Conservation (phyloP, 1,284 basidiomycete genomes). For the Cutaneotrichosporon cavernicola region DNA sequence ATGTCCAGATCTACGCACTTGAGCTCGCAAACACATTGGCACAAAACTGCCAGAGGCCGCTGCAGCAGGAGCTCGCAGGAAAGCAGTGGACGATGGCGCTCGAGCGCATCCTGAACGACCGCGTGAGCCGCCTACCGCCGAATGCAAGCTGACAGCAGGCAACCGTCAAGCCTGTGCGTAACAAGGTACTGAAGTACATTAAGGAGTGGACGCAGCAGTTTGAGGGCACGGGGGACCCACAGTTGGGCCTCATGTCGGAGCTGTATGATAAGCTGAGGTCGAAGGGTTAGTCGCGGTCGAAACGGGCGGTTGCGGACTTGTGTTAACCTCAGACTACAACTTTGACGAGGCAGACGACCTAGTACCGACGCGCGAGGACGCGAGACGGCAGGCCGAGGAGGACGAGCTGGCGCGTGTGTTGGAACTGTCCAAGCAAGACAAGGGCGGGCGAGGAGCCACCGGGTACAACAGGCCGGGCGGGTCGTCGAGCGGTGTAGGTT, state of each 20-base stretch:
- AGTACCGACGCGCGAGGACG: slow-evolving; percentile 61
- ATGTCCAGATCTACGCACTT: slow-evolving; percentile 94
- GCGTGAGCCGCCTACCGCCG: slow-evolving; percentile 59
- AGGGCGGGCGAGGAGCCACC: slow-evolving; percentile 60
- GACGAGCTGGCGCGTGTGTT: slow-evolving; percentile 88
- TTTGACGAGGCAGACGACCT: slow-evolving; percentile 66
- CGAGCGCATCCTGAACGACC: slow-evolving; percentile 80
- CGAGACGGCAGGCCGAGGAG: slow-evolving; percentile 72
- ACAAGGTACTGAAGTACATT: slow-evolving; percentile 69
- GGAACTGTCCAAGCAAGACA: slow-evolving; percentile 83
- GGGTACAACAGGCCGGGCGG: background rate
- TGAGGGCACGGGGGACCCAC: slow-evolving; percentile 63
- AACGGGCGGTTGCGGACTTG: too few species aligned
- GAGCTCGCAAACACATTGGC: slow-evolving; percentile 77
- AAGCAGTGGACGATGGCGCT: slow-evolving; percentile 86
- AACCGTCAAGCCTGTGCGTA: slow-evolving; percentile 83
- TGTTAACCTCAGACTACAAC: slow-evolving; percentile 33
- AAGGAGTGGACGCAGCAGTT: slow-evolving; percentile 85
- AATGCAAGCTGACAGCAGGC: slow-evolving; percentile 58
- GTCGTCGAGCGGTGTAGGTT: slow-evolving; percentile 10
- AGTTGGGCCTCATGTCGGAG: slow-evolving; percentile 87
- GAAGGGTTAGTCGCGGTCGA: slow-evolving; percentile 63
- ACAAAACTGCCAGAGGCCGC: slow-evolving; percentile 81
- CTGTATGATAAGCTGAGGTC: slow-evolving; percentile 76
- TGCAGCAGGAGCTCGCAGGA: slow-evolving; percentile 84